Evolutionary conservation across 2,329 filamentous ascomycete genomes (phyloP), one percentile per base, ranked within the genome.

Genomic region (Talaromyces marneffei): DNA sequence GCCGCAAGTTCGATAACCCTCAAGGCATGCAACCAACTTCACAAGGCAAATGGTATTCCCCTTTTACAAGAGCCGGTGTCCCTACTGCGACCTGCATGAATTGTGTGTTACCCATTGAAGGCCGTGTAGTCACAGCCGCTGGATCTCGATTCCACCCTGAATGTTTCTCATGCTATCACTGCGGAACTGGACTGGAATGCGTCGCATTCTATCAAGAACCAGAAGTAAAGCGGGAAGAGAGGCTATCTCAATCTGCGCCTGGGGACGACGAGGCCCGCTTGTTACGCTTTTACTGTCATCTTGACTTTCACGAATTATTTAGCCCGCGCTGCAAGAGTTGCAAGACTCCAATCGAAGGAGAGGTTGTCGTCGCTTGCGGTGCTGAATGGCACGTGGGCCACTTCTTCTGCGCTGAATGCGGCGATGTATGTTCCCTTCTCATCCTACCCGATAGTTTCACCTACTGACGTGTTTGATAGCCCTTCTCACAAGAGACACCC

Each of bases 321-420:
- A 92, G 90, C 33, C 94, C 94, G 4, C 87, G 91, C 44, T 99
- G 94, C 82, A 94, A 94, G 78, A 92, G 90, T 74, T 99, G 94
- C 83, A 92, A 89, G 74, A 99, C 94, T 7, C 93, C 94, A 3
- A 99, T 99, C 70, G 87, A 97, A 67, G 92, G 92, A 44, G 92
- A 97, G 76, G 91, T 97, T 67, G 87, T 97, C 33, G 88, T 97
- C 14, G 94, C 94, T 1, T 91, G 96, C 61, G 94, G 94, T 1
- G 85, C 88, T n/a, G 92, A 96, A 77, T 99, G 91, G 90, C 94
- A 99, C 74, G 90, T 90, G 58, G 94, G 94, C 0, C 94, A 99
- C 77, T 99, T 99, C 79, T 99, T 99, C 83, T 99, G 94, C 72
- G 94, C 94, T 44, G 92, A 99, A 80, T 99, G 94, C 73, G 94